Percentiles rank a stretch among this genome's conserved stretches.
These are phyloP conservation scores for Saraca asoca DNA, from an alignment of 331 rosid genomes.

Conservation along the genomic window DNA sequence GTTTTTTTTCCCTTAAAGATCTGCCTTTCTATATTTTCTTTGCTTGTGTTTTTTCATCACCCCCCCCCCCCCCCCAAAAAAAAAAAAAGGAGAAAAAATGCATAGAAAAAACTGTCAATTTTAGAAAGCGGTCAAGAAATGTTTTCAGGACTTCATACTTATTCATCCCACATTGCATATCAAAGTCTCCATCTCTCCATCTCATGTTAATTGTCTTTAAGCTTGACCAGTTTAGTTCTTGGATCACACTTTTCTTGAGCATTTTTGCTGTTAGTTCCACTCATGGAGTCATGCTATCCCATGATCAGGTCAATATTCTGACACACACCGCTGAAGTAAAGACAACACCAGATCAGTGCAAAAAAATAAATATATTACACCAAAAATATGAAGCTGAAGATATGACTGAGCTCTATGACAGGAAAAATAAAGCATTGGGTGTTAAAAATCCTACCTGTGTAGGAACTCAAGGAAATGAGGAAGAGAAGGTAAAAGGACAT, in stretches of 20 bases:
- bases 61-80: too few species aligned
- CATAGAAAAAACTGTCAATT: too few species aligned
- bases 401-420: conserved; percentile 36
- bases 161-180: background rate
- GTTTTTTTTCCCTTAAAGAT: background rate
- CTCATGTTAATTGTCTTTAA: background rate
- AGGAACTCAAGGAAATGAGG: background rate
- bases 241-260: background rate
- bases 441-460: background rate
- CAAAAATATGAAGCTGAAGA: conserved; percentile 46
- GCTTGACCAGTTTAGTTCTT: background rate
- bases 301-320: conserved; percentile 64
- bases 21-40: background rate
- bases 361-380: conserved; percentile 44
- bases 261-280: conserved; percentile 28
- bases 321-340: conserved; percentile 57
- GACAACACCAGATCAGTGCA: conserved; percentile 39
- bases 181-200: background rate
- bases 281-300: conserved; percentile 21
- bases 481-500: conserved; percentile 9
- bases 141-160: conserved; percentile 7
- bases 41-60: too few species aligned
- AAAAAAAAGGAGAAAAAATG: background rate
- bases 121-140: background rate
- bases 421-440: conserved; percentile 17